Evolutionary conservation across 805 yeast genomes (phyloP).

Genomic region (Suhomyces sp.): DNA sequence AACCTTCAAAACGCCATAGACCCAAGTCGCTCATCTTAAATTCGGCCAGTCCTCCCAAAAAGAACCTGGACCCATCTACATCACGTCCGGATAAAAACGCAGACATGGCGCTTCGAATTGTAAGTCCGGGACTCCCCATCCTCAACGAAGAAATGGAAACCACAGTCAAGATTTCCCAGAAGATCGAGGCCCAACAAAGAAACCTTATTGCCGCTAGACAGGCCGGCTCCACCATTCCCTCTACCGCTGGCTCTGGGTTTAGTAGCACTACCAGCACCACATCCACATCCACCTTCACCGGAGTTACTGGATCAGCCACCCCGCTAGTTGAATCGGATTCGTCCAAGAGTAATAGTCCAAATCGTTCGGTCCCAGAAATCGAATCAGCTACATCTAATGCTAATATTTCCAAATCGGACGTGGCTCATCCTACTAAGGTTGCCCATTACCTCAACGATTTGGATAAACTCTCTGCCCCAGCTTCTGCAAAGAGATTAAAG

Average conservation of each 20-base stretch:
- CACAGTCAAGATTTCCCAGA: conserved; percentile 31
- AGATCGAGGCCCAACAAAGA: conserved; percentile 34
- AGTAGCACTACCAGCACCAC: too few species aligned
- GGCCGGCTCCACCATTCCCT: conserved; percentile 3
- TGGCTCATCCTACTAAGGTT: background rate
- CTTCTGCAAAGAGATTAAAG: conserved; percentile 28
- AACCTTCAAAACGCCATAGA: conserved; percentile 16
- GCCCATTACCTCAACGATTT: conserved; percentile 6
- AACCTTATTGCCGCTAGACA: conserved; percentile 30
- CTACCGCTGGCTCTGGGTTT: conserved; percentile 2
- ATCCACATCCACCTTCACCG: too few species aligned
- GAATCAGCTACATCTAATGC: too few species aligned
- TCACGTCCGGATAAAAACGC: conserved; percentile 11
- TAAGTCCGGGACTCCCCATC: conserved; percentile 34
- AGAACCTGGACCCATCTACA: too few species aligned
- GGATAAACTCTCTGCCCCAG: conserved; percentile 17
- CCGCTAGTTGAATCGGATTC: background rate
- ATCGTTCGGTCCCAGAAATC: background rate
- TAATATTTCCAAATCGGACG: too few species aligned
- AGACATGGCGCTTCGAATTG: conserved; percentile 33
- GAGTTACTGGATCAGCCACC: background rate
- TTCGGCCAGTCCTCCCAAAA: conserved; percentile 9
- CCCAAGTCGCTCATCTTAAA: conserved; percentile 17
- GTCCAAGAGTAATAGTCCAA: background rate
- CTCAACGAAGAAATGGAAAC: conserved; percentile 31